Evolutionary conservation across 352 stramenopile species (phyloP), one percentile per base, ranked within the genome.

Genomic region (Plasmopara viticola): DNA sequence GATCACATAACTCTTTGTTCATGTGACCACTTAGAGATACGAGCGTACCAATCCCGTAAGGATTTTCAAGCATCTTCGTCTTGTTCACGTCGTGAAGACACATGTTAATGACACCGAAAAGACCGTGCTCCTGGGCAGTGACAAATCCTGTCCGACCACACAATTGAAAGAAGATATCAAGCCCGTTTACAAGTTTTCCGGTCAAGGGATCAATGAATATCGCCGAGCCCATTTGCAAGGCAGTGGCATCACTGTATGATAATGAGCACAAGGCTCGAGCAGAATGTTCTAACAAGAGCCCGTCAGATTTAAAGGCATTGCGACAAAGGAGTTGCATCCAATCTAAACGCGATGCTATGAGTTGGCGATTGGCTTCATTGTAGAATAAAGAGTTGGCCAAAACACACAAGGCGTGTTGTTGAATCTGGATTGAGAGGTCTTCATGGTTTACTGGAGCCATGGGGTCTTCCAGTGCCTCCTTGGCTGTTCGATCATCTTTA

Each of bases 301-400:
- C 63, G 3, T 78, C 51, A 1, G 47, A 53, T 9, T 72, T 41
- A 12, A 70, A 47, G 34, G 73, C 84, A 37, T 73, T 75, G 46
- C 67, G 68, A 44, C 82, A 56, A 6, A 96, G 58, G 9, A 87
- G 47, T 30, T 60, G 48, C 57, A 95, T 77, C 66, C 82, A 92
- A 9, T 61, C 38, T 2, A 56, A 39, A 28, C 86, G 58, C 0
- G 63, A 62, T 2, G 78, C 74, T 8, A 95, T 54, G 29, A 90
- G 62, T 25, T 73, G 63, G 1, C 87, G 85, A 46, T 95, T 96
- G 20, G 75, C 74, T n/a, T 95, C 84, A 53, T 96, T 90, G 66
- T 94, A 96, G 49, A 94, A 96, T 4, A 96, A 64, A 7, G 65
- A 57, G 61, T 96, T 96, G 6, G 84, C 87, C 1, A 95, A 38